A percentile compares a stretch with the other conserved stretches of the same genome.
Conservation (phyloP, 495 filamentous ascomycete species). For the Tetracladium setigerum region DNA sequence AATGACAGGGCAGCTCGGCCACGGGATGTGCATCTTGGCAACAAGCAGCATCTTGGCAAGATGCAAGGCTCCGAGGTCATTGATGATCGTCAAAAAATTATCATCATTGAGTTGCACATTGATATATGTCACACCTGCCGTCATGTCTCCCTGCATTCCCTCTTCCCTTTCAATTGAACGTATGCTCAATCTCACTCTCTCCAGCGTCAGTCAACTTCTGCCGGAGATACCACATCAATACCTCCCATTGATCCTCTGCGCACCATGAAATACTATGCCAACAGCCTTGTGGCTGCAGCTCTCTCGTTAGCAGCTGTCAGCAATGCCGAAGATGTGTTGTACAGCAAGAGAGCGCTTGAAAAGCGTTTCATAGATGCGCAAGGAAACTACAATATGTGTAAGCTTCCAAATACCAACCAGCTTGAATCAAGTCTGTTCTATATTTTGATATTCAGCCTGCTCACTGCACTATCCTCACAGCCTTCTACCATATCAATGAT, state of each 20-base stretch:
- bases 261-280: not conserved
- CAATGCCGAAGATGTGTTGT: constrained; percentile 27
- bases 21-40: not conserved
- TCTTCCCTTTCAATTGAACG: too few species aligned
- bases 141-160: too few species aligned
- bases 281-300: not conserved
- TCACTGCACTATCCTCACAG: too few species aligned
- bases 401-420: not conserved
- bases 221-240: too few species aligned
- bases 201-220: too few species aligned
- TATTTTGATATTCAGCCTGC: not conserved
- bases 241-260: too few species aligned
- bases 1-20: not conserved
- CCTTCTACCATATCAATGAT: constrained; percentile 57
- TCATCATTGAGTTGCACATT: too few species aligned
- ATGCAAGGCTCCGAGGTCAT: not conserved
- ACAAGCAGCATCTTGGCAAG: not conserved
- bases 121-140: too few species aligned
- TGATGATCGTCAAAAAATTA: too few species aligned
- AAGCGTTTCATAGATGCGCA: constrained; percentile 43
- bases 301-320: not conserved
- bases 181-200: too few species aligned
- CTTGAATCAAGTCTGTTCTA: not conserved
- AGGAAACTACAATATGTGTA: constrained; percentile 47
- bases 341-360: constrained; percentile 29